phyloP scores from a whole-genome alignment of 495 filamentous ascomycete species.

The Achaetomiella virescens region DNA sequence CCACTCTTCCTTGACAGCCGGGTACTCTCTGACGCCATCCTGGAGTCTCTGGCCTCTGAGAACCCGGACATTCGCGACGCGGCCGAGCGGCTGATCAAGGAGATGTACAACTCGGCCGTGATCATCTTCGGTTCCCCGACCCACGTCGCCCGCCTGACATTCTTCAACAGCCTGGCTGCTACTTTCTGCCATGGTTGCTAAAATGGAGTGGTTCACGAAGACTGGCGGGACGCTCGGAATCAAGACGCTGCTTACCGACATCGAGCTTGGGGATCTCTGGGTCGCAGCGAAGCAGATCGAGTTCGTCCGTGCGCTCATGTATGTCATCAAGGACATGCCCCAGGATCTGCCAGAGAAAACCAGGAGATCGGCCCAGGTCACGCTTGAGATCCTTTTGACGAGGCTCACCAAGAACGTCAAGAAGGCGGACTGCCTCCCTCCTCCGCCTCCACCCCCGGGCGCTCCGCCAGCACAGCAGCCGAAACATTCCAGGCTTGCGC shows the following conservation, averaged over 20 bases:
- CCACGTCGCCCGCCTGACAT: constrained; percentile 64
- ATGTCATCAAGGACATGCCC: constrained; percentile 97
- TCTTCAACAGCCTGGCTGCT: constrained; percentile 74
- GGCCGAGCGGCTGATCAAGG: constrained; percentile 69
- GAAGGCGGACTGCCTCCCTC: constrained; percentile 67
- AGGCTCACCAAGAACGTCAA: constrained; percentile 66
- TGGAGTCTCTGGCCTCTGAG: constrained; percentile 82
- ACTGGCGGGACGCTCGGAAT: constrained; percentile 87
- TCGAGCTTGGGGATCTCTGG: constrained; percentile 81
- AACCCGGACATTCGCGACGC: constrained; percentile 69
- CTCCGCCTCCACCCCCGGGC: constrained; percentile 27
- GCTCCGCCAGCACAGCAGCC: constrained; percentile 31
- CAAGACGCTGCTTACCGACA: constrained; percentile 66
- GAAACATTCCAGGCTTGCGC: constrained; percentile 51
- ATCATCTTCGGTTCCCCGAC: constrained; percentile 70
- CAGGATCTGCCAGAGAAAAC: constrained; percentile 84
- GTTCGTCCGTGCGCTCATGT: constrained; percentile 78
- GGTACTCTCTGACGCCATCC: constrained; percentile 81
- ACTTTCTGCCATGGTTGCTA: constrained; percentile 91
- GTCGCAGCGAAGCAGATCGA: constrained; percentile 72
- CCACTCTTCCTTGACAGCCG: constrained; percentile 75
- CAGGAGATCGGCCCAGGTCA: constrained; percentile 69
- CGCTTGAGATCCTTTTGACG: constrained; percentile 68
- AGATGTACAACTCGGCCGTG: constrained; percentile 69
- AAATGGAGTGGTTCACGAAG: constrained; percentile 97